phyloP scores from a whole-genome alignment of 1,139 yeast genomes.

The Magnusiomyces clavatus region DNA sequence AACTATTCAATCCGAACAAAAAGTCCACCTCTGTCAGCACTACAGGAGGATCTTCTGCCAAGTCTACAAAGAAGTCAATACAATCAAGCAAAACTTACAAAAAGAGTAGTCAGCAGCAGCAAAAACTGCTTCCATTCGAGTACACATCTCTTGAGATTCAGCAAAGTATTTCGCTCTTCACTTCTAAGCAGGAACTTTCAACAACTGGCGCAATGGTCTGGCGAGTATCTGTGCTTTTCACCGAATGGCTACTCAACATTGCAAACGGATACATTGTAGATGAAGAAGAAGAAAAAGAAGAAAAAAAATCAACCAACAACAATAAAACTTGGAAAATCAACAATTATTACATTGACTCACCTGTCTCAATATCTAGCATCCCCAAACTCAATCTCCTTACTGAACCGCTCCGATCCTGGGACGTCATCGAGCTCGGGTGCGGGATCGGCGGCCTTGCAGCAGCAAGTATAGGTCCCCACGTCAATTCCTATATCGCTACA shows the following conservation, averaged over 20 bases:
- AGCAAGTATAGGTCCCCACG: conserved; percentile 43
- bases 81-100: too few relatives aligned
- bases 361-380: too few relatives aligned
- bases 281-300: not conserved
- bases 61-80: too few relatives aligned
- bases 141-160: conserved; percentile 17
- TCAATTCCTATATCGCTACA: conserved; percentile 44
- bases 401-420: conserved; percentile 16
- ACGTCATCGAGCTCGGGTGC: conserved; percentile 56
- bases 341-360: too few relatives aligned
- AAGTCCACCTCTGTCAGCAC: too few relatives aligned
- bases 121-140: not conserved
- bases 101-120: not conserved
- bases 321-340: not conserved
- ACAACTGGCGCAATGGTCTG: conserved; percentile 69
- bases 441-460: conserved; percentile 36
- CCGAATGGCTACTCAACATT: conserved; percentile 43
- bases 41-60: too few relatives aligned
- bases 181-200: conserved; percentile 37
- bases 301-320: too few relatives aligned
- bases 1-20: not conserved
- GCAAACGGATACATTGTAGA: not conserved
- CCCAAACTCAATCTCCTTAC: not conserved
- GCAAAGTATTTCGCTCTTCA: conserved; percentile 32
- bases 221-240: conserved; percentile 45